Evolutionary conservation across 2,329 filamentous ascomycete genomes (phyloP), one percentile per base, ranked within the genome.

Genomic region (Penicillium griseofulvum): DNA sequence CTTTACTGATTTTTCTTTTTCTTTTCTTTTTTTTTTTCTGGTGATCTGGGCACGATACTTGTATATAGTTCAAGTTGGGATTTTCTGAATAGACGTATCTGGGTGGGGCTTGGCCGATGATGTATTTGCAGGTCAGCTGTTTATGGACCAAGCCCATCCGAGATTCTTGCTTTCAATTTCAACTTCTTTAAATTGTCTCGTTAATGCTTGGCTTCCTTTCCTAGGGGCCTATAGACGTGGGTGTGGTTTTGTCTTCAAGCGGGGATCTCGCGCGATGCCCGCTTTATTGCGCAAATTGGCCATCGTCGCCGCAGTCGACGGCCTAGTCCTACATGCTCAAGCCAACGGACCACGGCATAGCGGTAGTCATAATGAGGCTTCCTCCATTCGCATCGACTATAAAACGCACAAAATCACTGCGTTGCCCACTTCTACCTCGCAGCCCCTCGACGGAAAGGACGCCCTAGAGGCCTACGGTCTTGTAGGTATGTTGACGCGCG

Each of bases 221-320:
- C 12, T 8, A n/a, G 14, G 47, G 37, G 37, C 14, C 19, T 26
- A 24, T 39, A 55, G 16, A 49, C 42, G 39, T 16, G 22, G 19
- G 22, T 22, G 55, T 54, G 44, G 46, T 54, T 29, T 24, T 38
- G 34, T 51, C 47, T 45, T 37, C 16, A 24, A 42, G 31, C 33
- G 31, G 50, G 50, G 36, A 47, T 49, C 31, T 24, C 24, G 49
- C 57, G 47, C 52, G 49, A 94, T 95, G 91, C 87, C 90, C 53
- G 82, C 83, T 62, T 78, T 96, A 57, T 86, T 89, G 56, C 88
- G 89, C 70, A 95, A 94, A 75, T 77, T 96, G 52, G 71, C 91
- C 61, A 85, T 96, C 63, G 87, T 87, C 73, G 90, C 91, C 52
- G 86, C 90, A 26, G 84, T 87, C 51, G 91, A 97, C 68, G 91